A percentile compares a stretch with the other conserved stretches of the same genome.
phyloP scores from a whole-genome alignment of 164 flowering plant genomes.

The Tinospora cordifolia region DNA sequence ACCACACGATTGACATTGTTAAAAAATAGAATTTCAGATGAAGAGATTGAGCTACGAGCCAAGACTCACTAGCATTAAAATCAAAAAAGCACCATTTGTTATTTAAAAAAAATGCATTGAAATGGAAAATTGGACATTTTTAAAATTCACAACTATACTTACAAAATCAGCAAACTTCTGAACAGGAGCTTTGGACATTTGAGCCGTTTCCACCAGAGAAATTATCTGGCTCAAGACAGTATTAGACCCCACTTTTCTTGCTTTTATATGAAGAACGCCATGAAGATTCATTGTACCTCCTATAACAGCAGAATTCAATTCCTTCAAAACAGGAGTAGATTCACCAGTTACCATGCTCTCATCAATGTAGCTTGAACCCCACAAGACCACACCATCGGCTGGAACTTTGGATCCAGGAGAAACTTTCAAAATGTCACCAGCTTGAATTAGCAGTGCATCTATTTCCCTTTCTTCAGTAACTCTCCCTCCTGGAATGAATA shows the following conservation, averaged over 20 bases:
- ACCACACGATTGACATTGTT: neutral
- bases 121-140: neutral
- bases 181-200: constrained; percentile 99
- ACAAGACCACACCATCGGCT: constrained; percentile 75
- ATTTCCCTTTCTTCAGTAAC: constrained; percentile 67
- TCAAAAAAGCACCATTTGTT: neutral
- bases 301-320: constrained; percentile 55
- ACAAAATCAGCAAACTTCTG: constrained; percentile 98
- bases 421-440: constrained; percentile 82
- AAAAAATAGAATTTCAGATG: neutral
- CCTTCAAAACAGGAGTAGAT: constrained; percentile 69
- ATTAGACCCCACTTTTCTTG: constrained; percentile 88
- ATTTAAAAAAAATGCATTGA: neutral
- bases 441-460: constrained; percentile 83
- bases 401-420: constrained; percentile 93
- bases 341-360: constrained; percentile 99
- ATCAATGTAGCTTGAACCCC: constrained; percentile 94
- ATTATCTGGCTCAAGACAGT: constrained; percentile 92
- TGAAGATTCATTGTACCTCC: constrained; percentile 96
- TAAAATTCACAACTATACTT: constrained; percentile 25
- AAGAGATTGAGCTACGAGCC: neutral
- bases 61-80: neutral
- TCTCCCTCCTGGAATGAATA: constrained; percentile 52
- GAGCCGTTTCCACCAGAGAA: constrained; percentile 91
- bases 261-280: constrained; percentile 80